Evolutionary conservation across 352 stramenopile genomes (phyloP), one percentile per base, ranked within the genome.

Genomic region (Phytophthora citrophthora): DNA sequence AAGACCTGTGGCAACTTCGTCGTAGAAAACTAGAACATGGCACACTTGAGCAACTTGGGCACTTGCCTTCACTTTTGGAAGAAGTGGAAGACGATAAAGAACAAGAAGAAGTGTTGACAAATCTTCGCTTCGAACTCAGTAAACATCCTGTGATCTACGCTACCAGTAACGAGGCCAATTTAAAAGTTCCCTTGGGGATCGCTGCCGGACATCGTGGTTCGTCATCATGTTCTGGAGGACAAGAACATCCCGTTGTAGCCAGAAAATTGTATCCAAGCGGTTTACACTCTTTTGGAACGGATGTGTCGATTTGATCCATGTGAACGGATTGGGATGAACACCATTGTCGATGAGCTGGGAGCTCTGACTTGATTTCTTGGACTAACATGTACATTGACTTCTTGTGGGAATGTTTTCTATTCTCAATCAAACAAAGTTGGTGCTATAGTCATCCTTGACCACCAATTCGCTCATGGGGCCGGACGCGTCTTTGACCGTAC

Each of bases 381-480:
- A 11, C 27, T 4, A 32, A 10, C 20, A 32, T 32, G 8, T 32
- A 32, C 27, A 32, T 32, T 32, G 7, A 32, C 27, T 32, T 32
- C 27, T 32, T 32, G 27, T 20, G 27, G 27, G 10, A 32, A 9
- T 2, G 3, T 11, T 32, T 9, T 32, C 2, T 40, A 40, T 40
- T 40, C 15, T 40, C 12, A 50, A 49, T 68, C 46, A 71, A 26
- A 71, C 63, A 58, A 71, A 71, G 24, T 71, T 71, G 34, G 63
- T 71, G 39, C 56, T 71, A 52, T 71, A 67, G 49, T 62, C 56
- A 31, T 54, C 63, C 39, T 71, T 71, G 34, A 45, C 18, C 44
- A 51, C 41, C 31, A 67, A 24, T 36, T 70, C 55, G 20, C 49
- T 70, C 41, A 65, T 56, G 27, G 62, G 57, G 5, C 49, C 56